Conservation (phyloP, 2,329 filamentous ascomycete genomes). For the Fonsecaea erecta region DNA sequence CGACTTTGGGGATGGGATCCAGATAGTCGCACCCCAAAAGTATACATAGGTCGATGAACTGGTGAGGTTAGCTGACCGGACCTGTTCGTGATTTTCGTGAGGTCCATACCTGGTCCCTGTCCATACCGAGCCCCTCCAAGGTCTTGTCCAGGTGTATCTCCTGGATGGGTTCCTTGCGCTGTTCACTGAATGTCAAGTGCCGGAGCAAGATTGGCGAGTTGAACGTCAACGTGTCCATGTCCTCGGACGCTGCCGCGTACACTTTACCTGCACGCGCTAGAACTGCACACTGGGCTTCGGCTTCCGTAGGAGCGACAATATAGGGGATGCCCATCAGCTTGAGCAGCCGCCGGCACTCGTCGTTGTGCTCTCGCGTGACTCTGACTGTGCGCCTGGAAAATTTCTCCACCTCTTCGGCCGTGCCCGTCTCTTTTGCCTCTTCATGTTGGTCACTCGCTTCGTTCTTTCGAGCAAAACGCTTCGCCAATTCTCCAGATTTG, state of each 20-base stretch:
- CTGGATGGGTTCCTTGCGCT: slow-evolving; percentile 95
- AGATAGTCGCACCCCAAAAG: slow-evolving; percentile 97
- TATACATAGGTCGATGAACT: slow-evolving; percentile 98
- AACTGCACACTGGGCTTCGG: slow-evolving; percentile 93
- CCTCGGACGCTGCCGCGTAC: slow-evolving; percentile 93
- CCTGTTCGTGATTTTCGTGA: not conserved
- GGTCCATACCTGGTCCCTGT: slow-evolving; percentile 71
- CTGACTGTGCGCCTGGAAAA: slow-evolving; percentile 91
- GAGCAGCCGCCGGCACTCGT: slow-evolving; percentile 86
- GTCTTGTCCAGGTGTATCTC: slow-evolving; percentile 90
- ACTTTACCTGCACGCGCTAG: slow-evolving; percentile 90
- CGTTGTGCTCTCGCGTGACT: slow-evolving; percentile 96
- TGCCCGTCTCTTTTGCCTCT: slow-evolving; percentile 96
- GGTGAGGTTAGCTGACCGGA: slow-evolving; percentile 22
- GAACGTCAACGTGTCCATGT: slow-evolving; percentile 99
- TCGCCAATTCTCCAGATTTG: slow-evolving; percentile 95
- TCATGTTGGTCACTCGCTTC: slow-evolving; percentile 89
- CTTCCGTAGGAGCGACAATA: slow-evolving; percentile 93
- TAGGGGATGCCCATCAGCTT: slow-evolving; percentile 96
- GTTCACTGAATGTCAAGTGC: slow-evolving; percentile 95
- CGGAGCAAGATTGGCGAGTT: slow-evolving; percentile 86
- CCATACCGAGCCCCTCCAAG: slow-evolving; percentile 85
- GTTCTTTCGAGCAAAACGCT: slow-evolving; percentile 92
- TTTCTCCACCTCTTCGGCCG: slow-evolving; percentile 96
- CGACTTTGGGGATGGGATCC: slow-evolving; percentile 93